These are phyloP conservation scores for Trichaptum fuscoviolaceum DNA, from an alignment of 768 basidiomycete genomes.

Conservation along the genomic window DNA sequence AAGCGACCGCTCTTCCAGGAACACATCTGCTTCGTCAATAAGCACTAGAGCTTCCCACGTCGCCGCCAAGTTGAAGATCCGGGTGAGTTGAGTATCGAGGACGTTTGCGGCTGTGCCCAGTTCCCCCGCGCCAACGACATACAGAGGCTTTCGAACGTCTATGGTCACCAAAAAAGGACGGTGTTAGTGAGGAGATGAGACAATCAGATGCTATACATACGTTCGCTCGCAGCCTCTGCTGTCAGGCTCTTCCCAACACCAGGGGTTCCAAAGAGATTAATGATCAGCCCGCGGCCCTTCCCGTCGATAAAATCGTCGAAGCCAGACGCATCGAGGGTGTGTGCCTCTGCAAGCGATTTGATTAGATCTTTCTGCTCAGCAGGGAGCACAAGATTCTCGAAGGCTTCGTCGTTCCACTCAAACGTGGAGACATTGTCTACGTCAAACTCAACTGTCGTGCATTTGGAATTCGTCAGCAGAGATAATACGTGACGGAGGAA, in stretches of 20 bases:
- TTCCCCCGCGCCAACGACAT: constrained; percentile 30
- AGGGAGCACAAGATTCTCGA: constrained; percentile 55
- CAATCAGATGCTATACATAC: constrained; percentile 14
- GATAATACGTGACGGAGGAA: background rate
- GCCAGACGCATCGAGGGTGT: constrained; percentile 41
- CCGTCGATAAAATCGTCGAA: constrained; percentile 61
- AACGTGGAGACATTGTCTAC: constrained; percentile 50
- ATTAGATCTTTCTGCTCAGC: constrained; percentile 46
- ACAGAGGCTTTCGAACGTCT: constrained; percentile 20
- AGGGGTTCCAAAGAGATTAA: constrained; percentile 53
- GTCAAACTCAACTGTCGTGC: constrained; percentile 48
- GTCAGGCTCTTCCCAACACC: constrained; percentile 44
- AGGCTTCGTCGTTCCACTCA: constrained; percentile 53
- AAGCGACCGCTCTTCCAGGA: constrained; percentile 62
- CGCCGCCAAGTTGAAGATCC: constrained; percentile 27
- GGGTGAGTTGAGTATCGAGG: constrained; percentile 24
- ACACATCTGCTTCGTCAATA: constrained; percentile 53
- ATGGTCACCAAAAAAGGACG: background rate
- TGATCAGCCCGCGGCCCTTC: constrained; percentile 57
- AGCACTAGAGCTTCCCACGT: constrained; percentile 31
- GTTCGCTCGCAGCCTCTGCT: constrained; percentile 31
- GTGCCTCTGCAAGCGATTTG: constrained; percentile 52
- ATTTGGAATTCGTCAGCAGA: constrained; percentile 5
- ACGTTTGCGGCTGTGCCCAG: constrained; percentile 27
- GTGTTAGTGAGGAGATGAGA: background rate